Percentiles rank a stretch among this genome's conserved stretches.
Conservation (phyloP, 2,329 filamentous ascomycete species). For the Geosmithia flava region DNA sequence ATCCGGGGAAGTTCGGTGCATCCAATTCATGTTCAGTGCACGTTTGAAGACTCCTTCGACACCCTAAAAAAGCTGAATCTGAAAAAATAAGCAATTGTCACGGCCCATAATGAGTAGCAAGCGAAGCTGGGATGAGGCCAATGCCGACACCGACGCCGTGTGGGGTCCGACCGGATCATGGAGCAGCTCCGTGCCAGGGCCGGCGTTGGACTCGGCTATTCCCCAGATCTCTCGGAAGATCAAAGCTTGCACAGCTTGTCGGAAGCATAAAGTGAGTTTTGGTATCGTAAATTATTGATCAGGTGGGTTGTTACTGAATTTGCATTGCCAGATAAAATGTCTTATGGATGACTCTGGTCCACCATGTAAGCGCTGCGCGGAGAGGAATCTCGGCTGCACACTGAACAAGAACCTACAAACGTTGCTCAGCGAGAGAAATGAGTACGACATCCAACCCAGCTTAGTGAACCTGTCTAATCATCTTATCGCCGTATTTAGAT, state of each 20-base stretch:
- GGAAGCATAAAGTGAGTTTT: conserved; percentile 24
- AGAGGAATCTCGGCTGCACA: conserved; percentile 22
- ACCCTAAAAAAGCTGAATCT: no score
- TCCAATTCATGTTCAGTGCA: no score
- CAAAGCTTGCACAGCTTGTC: conserved; percentile 26
- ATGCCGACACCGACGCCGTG: neutral
- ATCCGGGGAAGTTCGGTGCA: no score
- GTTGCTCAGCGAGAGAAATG: conserved; percentile 25
- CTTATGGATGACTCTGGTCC: conserved; percentile 26
- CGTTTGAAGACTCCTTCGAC: neutral
- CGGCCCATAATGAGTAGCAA: neutral
- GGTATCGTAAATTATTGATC: neutral
- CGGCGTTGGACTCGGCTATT: conserved; percentile 1
- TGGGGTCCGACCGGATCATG: neutral
- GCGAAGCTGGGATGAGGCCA: neutral
- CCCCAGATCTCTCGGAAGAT: conserved; percentile 25
- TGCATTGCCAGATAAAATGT: conserved; percentile 21
- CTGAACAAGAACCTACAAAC: conserved; percentile 27
- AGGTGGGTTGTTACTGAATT: neutral
- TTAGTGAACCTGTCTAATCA: neutral
- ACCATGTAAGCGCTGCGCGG: conserved; percentile 22
- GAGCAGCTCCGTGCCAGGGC: neutral
- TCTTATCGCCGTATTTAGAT: neutral
- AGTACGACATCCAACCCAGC: conserved; percentile 10
- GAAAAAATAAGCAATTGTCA: neutral